Percentiles rank a stretch among this genome's conserved stretches.
Conservation (phyloP, 192 early-diverging fungal genomes). For the Coemansia reversa region DNA sequence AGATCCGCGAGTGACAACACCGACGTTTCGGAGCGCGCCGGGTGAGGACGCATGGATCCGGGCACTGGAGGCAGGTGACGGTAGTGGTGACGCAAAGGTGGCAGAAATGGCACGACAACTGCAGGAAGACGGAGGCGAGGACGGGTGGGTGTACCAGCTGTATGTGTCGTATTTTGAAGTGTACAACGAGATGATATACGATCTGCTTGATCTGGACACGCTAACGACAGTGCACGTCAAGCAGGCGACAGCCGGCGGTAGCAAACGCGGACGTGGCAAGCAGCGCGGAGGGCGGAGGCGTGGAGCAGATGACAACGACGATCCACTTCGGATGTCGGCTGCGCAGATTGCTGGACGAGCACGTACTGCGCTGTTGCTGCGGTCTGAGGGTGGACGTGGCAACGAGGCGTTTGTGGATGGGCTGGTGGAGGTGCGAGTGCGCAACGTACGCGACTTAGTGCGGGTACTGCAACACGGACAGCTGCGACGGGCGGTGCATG, state of each 20-base stretch:
- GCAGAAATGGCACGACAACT: slow-evolving; percentile 24
- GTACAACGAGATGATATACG: slow-evolving; percentile 84
- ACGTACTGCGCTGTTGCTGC: slow-evolving; percentile 28
- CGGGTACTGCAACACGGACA: slow-evolving; percentile 60
- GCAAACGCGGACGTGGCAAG: background rate
- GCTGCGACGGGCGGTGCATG: slow-evolving; percentile 58
- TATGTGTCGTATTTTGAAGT: slow-evolving; percentile 90
- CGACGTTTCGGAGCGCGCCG: slow-evolving; percentile 33
- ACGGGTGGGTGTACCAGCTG: slow-evolving; percentile 73
- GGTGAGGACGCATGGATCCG: slow-evolving; percentile 49
- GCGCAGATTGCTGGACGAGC: slow-evolving; percentile 29
- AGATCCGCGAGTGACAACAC: slow-evolving; percentile 29
- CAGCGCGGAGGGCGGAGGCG: slow-evolving; percentile 2
- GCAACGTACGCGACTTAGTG: slow-evolving; percentile 59
- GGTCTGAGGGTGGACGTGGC: slow-evolving; percentile 41
- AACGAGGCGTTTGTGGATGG: slow-evolving; percentile 64
- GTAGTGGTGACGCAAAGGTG: slow-evolving; percentile 1
- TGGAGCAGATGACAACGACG: slow-evolving; percentile 16
- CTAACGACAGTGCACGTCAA: slow-evolving; percentile 43
- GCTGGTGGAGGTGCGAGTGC: slow-evolving; percentile 59
- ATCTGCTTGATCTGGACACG: slow-evolving; percentile 66
- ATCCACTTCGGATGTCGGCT: slow-evolving; percentile 30
- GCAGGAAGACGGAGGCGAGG: slow-evolving; percentile 1
- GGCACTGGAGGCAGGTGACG: slow-evolving; percentile 9
- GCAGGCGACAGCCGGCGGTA: background rate